phyloP scores from a whole-genome alignment of 2,329 filamentous ascomycete genomes.

The Alternaria sp. region DNA sequence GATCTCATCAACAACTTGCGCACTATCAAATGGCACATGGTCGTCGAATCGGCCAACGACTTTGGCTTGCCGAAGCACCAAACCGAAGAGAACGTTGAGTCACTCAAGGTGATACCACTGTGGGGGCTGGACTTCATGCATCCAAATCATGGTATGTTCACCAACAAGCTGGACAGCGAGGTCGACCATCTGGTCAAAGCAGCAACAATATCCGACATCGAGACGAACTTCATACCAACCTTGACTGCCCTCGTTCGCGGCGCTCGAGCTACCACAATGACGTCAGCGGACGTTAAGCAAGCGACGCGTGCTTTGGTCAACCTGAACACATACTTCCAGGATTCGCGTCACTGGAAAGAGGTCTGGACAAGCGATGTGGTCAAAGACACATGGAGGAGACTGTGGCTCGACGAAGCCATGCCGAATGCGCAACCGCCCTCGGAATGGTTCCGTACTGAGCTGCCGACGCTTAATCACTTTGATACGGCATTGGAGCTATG shows the following conservation, averaged over 20 bases:
- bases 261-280: slow-evolving; percentile 48
- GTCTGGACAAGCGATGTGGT: slow-evolving; percentile 56
- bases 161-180: slow-evolving; percentile 50
- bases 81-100: slow-evolving; percentile 53
- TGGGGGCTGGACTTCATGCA: slow-evolving; percentile 53
- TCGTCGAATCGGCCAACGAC: slow-evolving; percentile 53
- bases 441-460: slow-evolving; percentile 55
- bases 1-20: slow-evolving; percentile 52
- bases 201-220: slow-evolving; percentile 46
- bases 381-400: slow-evolving; percentile 54
- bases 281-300: slow-evolving; percentile 48
- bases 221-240: slow-evolving; percentile 50
- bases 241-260: slow-evolving; percentile 50
- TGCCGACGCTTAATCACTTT: slow-evolving; percentile 55
- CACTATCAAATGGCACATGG: slow-evolving; percentile 53
- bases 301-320: slow-evolving; percentile 51
- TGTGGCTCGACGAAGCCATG: slow-evolving; percentile 55
- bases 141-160: slow-evolving; percentile 51
- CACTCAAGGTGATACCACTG: slow-evolving; percentile 50
- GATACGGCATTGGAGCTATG: slow-evolving; percentile 56
- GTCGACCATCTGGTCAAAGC: slow-evolving; percentile 46
- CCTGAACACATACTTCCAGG: slow-evolving; percentile 54
- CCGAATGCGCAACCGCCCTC: slow-evolving; percentile 50
- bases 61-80: slow-evolving; percentile 53
- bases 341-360: slow-evolving; percentile 54